Percentiles rank a stretch among this genome's conserved stretches.
Evolutionary conservation across 163 green algal genomes (phyloP).

Genomic region (Scenedesmus sp.): DNA sequence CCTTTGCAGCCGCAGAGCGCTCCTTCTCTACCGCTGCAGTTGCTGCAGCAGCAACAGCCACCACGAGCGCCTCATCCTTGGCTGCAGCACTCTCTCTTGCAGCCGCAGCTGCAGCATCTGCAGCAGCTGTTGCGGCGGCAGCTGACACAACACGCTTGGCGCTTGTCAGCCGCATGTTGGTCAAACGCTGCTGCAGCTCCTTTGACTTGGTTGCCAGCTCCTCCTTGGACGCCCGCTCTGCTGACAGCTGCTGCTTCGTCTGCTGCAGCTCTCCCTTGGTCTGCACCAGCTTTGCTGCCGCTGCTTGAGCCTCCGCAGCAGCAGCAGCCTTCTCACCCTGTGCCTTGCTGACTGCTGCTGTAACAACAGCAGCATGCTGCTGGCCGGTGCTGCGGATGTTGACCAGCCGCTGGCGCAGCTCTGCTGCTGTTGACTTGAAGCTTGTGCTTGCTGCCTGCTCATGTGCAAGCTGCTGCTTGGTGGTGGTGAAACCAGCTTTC

Average conservation of each 20-base stretch:
- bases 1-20: not conserved
- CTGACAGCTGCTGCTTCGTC: slow-evolving; percentile 9
- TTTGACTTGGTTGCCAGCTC: not conserved
- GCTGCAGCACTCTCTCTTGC: not conserved
- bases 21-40: slow-evolving; percentile 2
- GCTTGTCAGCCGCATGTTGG: not conserved
- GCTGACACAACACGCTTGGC: not conserved
- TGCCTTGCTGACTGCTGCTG: not conserved
- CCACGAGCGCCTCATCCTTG: not conserved
- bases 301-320: not conserved
- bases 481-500: not conserved
- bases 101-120: not conserved
- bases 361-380: not conserved
- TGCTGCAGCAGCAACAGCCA: not conserved
- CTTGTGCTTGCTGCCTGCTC: not conserved
- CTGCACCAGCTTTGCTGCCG: not conserved
- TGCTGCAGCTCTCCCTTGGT: not conserved
- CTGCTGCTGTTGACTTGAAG: not conserved
- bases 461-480: slow-evolving; percentile 27
- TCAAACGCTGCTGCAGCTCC: slow-evolving; percentile 31
- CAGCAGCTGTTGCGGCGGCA: not conserved
- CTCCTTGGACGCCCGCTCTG: not conserved
- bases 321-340: not conserved
- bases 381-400: slow-evolving; percentile 20
- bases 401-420: slow-evolving; percentile 20